Evolutionary conservation across 1,284 basidiomycete species (phyloP).

Genomic region (Puccinia horiana): DNA sequence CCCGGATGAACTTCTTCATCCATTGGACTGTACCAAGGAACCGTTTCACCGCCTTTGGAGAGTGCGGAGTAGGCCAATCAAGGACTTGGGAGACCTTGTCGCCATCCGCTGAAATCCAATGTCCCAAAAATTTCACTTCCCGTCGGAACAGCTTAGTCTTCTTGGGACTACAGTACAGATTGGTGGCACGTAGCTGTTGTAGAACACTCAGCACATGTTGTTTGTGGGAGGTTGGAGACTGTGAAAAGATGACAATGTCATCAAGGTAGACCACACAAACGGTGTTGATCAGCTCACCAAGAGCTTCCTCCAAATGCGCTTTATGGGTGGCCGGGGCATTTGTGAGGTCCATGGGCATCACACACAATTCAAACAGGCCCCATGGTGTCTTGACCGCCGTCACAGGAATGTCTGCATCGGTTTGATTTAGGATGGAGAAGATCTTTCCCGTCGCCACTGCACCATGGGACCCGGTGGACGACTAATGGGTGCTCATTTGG

Average conservation of each 20-base stretch:
- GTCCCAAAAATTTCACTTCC: neutral
- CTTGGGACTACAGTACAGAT: too few relatives aligned
- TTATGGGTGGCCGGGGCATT: conserved; percentile 60
- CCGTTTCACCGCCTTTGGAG: neutral
- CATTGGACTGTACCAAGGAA: conserved; percentile 1
- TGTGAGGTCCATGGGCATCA: conserved; percentile 61
- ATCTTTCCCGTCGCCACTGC: conserved; percentile 52
- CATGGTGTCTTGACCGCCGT: conserved; percentile 61
- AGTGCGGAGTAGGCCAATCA: neutral
- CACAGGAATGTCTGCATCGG: conserved; percentile 58
- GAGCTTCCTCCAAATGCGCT: conserved; percentile 48
- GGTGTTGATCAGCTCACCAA: conserved; percentile 4
- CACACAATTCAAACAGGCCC: conserved; percentile 61
- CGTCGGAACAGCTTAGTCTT: neutral
- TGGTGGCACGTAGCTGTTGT: neutral
- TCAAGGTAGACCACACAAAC: conserved; percentile 18
- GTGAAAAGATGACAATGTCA: neutral
- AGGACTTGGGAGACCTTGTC: too few relatives aligned
- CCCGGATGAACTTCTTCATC: too few relatives aligned
- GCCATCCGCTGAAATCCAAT: conserved; percentile 15
- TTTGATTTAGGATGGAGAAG: conserved; percentile 61
- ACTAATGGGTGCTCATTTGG: too few relatives aligned
- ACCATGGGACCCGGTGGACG: too few relatives aligned
- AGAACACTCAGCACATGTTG: neutral
- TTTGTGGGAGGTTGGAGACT: neutral